These are phyloP conservation scores for Cyberlindnera mississippiensis DNA, from an alignment of 805 yeast genomes.

Conservation along the genomic window DNA sequence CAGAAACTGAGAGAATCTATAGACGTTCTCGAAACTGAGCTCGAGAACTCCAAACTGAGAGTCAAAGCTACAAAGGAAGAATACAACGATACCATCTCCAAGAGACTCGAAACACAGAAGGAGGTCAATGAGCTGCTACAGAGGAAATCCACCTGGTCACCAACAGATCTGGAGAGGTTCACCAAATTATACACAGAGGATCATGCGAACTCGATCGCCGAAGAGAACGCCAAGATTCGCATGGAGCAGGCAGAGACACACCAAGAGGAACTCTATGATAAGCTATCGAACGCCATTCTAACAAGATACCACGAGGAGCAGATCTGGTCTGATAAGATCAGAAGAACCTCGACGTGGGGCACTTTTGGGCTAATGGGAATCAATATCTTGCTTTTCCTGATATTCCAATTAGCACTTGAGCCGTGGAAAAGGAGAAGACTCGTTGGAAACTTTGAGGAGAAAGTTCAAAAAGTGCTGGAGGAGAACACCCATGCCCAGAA, in stretches of 20 bases:
- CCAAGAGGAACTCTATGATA: constrained; percentile 68
- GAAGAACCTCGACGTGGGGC: constrained; percentile 96
- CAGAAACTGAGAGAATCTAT: constrained; percentile 66
- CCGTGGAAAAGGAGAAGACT: constrained; percentile 89
- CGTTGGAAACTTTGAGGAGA: constrained; percentile 79
- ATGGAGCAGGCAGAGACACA: constrained; percentile 52
- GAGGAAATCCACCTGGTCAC: constrained; percentile 77
- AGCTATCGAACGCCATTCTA: constrained; percentile 70
- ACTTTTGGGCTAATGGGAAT: constrained; percentile 87
- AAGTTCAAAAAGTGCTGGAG: constrained; percentile 55
- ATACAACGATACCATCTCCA: constrained; percentile 58
- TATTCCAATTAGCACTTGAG: constrained; percentile 84
- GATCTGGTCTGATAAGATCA: constrained; percentile 94
- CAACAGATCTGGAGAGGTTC: constrained; percentile 76
- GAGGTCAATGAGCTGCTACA: constrained; percentile 85
- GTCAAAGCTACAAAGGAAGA: constrained; percentile 46
- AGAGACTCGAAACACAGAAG: constrained; percentile 67
- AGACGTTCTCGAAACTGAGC: constrained; percentile 46
- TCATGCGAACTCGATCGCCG: constrained; percentile 65
- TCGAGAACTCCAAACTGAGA: constrained; percentile 43
- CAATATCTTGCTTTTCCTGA: constrained; percentile 69
- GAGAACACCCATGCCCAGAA: constrained; percentile 30
- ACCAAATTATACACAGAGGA: constrained; percentile 79
- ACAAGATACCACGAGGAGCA: constrained; percentile 95
- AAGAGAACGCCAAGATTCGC: constrained; percentile 42